These are phyloP conservation scores for Aureobasidium subglaciale DNA, from an alignment of 2,329 filamentous ascomycete species.

Conservation along the genomic window DNA sequence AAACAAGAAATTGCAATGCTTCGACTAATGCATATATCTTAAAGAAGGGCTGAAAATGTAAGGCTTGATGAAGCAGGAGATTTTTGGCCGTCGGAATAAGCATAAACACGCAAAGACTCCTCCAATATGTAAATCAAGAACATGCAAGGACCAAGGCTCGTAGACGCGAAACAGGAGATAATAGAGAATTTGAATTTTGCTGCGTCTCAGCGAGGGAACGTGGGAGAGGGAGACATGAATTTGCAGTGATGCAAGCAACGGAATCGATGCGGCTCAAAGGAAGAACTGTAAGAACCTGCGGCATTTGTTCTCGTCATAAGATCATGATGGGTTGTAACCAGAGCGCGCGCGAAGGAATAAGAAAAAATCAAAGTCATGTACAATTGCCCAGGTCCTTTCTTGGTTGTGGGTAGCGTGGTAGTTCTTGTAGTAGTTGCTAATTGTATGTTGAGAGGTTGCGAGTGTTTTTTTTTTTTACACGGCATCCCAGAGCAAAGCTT, in stretches of 20 bases:
- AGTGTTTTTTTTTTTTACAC: background rate
- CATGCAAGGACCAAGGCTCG: background rate
- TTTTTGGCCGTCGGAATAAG: background rate
- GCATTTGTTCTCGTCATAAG: constrained; percentile 11
- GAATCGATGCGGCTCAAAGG: background rate
- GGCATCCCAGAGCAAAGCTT: no score
- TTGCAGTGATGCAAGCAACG: constrained; percentile 11
- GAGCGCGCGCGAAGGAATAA: background rate
- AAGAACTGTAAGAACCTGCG: background rate
- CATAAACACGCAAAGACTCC: background rate
- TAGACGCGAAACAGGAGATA: background rate
- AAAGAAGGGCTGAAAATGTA: background rate
- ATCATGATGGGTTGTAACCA: constrained; percentile 8
- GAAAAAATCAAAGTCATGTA: constrained; percentile 2
- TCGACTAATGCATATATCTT: background rate
- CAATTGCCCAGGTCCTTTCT: background rate
- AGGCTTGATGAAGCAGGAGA: background rate
- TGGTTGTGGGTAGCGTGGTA: background rate
- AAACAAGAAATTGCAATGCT: no score
- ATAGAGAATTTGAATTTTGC: constrained; percentile 5
- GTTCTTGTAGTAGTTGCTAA: constrained; percentile 1
- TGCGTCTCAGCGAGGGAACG: constrained; percentile 1
- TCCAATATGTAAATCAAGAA: background rate
- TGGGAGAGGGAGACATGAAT: background rate
- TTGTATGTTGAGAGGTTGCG: background rate